Evolutionary conservation across 2,329 filamentous ascomycete genomes (phyloP).

Genomic region (Hymenoscyphus occultus): DNA sequence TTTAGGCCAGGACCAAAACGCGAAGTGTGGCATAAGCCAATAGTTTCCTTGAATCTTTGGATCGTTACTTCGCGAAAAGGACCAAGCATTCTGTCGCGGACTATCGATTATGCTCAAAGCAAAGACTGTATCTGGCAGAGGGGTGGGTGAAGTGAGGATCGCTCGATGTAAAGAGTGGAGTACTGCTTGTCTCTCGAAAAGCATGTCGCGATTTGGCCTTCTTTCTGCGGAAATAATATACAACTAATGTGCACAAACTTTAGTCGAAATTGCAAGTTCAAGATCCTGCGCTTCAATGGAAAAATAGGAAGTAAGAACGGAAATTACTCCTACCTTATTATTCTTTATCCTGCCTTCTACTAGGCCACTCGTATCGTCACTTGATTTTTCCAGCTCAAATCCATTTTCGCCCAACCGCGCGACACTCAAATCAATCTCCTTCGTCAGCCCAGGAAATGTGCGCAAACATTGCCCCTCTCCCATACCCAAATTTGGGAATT

Average conservation of each 20-base stretch:
- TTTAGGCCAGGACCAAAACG: slow-evolving; percentile 53
- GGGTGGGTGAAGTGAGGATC: slow-evolving; percentile 47
- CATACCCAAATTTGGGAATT: slow-evolving; percentile 31
- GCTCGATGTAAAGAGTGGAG: slow-evolving; percentile 54
- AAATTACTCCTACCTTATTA: slow-evolving; percentile 38
- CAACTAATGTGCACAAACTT: slow-evolving; percentile 35
- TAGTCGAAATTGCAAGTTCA: not conserved
- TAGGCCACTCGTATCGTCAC: slow-evolving; percentile 40
- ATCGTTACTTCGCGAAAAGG: slow-evolving; percentile 47
- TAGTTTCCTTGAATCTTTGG: slow-evolving; percentile 38
- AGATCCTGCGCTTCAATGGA: not conserved
- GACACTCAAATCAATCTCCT: slow-evolving; percentile 46
- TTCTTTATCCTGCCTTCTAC: slow-evolving; percentile 44
- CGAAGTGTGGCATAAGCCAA: slow-evolving; percentile 56
- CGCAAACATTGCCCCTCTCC: slow-evolving; percentile 43
- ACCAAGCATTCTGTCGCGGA: slow-evolving; percentile 43
- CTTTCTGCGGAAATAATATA: slow-evolving; percentile 45
- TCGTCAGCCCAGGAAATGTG: slow-evolving; percentile 46
- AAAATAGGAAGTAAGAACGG: not conserved
- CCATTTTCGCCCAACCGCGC: slow-evolving; percentile 36
- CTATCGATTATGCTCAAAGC: slow-evolving; percentile 51
- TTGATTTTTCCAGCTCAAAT: slow-evolving; percentile 40
- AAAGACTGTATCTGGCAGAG: slow-evolving; percentile 51
- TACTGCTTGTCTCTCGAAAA: slow-evolving; percentile 47
- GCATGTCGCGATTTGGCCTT: slow-evolving; percentile 27